Base-by-base conservation (phyloP, 2,329 filamentous ascomycete species). In the Colletotrichum somersetense region DNA sequence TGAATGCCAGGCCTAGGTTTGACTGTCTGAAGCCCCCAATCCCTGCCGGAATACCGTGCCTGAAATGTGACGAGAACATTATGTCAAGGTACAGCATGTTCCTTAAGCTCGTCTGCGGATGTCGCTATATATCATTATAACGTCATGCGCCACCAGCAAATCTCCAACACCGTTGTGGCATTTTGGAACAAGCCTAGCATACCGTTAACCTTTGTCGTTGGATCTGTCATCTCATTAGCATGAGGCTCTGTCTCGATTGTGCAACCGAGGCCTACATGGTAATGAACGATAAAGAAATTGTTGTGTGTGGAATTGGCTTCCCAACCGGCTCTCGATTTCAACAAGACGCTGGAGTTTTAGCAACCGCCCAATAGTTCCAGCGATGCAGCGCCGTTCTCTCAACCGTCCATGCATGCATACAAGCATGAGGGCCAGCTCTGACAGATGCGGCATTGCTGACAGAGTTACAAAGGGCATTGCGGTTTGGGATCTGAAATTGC, bases 231-330 rank as follows among this genome's bases (percentile, higher is more conserved):
- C 58, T 16, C 14, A 18, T 30, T 71, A 38, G 57, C 58, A 53
- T 69, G 58, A 55, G 23, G 35, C 52, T 33, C 56, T 52, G 46
- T 68, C 65, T 59, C 44, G 59, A 72, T 26, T 63, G 44, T 63
- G 38, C n/a, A 23, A 8, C 44, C 18, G 30, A n/a, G 26, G 46
- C 6, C 33, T 33, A n/a, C 35, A 53, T 38, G 18, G 62, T 58
- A 26, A 68, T 40, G 64, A 72, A 68, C 53, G 50, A 58, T 59
- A 20, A 14, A 48, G 48, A 16, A 59, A 33, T 11, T 6, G 5
- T 20, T 58, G 30, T 35, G 38, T 55, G 52, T 58, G 44, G 20
- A 16, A 10, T 50, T 46, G 50, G 42, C 46, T 18, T 42, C 30
- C 26, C 26, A 26, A 46, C 67, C 20, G 26, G n/a, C 26, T 12